Conservation (phyloP, 495 filamentous ascomycete genomes). For the Xylaria cubensis region DNA sequence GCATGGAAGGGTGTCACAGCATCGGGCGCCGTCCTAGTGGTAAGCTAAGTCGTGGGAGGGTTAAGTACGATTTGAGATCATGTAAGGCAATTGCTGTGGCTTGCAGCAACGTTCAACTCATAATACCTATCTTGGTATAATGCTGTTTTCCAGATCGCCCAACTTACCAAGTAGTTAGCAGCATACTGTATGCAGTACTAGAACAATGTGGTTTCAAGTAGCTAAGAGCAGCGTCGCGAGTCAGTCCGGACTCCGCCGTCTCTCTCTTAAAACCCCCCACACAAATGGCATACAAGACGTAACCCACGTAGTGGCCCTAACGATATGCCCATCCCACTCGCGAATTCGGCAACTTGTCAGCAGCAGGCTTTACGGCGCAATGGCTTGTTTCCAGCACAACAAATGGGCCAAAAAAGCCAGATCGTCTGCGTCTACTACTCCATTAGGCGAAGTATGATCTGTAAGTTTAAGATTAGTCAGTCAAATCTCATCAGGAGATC, state of each 20-base stretch:
- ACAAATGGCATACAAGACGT: slow-evolving; percentile 12
- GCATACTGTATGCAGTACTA: background rate
- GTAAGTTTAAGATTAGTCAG: background rate
- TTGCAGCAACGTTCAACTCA: background rate
- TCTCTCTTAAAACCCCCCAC: background rate
- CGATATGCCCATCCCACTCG: background rate
- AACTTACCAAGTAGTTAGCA: background rate
- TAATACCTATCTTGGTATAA: background rate
- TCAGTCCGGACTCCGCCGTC: slow-evolving; percentile 13
- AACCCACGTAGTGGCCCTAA: slow-evolving; percentile 13
- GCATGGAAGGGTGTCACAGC: background rate
- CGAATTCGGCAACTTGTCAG: slow-evolving; percentile 20
- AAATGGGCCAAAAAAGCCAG: slow-evolving; percentile 5
- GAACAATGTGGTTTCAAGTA: background rate
- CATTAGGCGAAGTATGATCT: background rate
- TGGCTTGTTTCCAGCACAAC: slow-evolving; percentile 2
- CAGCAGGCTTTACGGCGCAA: slow-evolving; percentile 5
- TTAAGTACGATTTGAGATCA: background rate
- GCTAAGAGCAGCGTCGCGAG: slow-evolving; percentile 17
- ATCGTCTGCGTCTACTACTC: slow-evolving; percentile 15
- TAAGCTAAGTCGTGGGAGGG: background rate
- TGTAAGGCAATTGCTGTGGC: background rate
- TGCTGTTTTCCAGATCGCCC: background rate
- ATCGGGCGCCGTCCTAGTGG: slow-evolving; percentile 12
- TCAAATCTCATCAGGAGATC: slow-evolving; percentile 8